Base-by-base conservation (phyloP, 805 yeast genomes). In the Kazachstania taianensis region DNA sequence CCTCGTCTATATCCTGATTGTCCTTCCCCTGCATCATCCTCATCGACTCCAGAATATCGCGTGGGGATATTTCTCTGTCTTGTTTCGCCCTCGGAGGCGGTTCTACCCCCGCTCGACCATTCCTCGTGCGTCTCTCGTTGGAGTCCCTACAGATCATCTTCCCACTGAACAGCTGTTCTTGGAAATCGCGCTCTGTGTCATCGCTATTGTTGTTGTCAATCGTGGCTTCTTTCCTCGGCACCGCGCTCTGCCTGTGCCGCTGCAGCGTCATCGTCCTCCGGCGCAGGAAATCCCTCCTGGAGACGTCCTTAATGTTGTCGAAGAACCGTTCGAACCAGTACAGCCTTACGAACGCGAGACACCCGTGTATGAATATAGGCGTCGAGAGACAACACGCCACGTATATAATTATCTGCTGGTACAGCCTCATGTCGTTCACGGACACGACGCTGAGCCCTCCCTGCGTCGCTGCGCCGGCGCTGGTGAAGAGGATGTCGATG, bases 311-410 rank as follows among this genome's bases (percentile, higher is more conserved):
- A 53, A 92, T 86, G 44, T 78, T 73, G 52, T 84, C 87, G 59
- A 92, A 84, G 46, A 78, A 71, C 44, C 83, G 71, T 55, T 86
- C 94, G 57, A 82, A 89, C 83, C 94, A 82, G 53, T 82, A 82
- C 33, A 92, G 63, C 33, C 98, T 70, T 10, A 87, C 62, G 40
- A 82, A 73, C 5, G 84, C 75, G 20, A 92, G 63, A 1, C 73
- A 68, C 1, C 92, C 73, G 53, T 92, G 94, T 37, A 92, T 83
- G 53, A 81, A 78, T 14, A 89, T 82, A 1, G 97, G 96, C 0
- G 94, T 85, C 3, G 92, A 71, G 12, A 85, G 46, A 43, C 74
- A 63, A 15, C 86, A 60, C 2, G 74, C 39, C 7, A 81, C 41
- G 52, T 78, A 84, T 2, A 87, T 55, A 7, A 71, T 65, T 14